Percentiles rank a stretch among this genome's conserved stretches.
phyloP scores from a whole-genome alignment of 2,329 filamentous ascomycete species.

The Dactylellina drechsleri region DNA sequence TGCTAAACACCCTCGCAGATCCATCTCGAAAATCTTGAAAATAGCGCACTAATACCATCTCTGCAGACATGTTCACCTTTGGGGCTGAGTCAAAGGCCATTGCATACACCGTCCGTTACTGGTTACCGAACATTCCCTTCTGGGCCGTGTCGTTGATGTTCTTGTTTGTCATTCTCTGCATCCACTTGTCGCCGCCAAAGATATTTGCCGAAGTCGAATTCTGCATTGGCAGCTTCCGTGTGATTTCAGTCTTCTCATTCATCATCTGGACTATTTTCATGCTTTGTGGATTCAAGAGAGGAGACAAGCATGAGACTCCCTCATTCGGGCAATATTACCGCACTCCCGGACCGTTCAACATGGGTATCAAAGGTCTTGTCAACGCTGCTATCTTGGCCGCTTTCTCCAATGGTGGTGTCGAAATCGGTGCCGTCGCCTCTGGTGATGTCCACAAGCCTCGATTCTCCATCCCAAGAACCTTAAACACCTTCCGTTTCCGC shows the following conservation, averaged over 20 bases:
- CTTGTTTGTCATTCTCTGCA: conserved; percentile 25
- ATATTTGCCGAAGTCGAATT: conserved; percentile 54
- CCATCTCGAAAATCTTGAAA: conserved; percentile 10
- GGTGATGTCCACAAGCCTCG: conserved; percentile 52
- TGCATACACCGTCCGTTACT: conserved; percentile 38
- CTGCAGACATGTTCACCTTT: conserved; percentile 48
- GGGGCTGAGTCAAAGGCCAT: conserved; percentile 51
- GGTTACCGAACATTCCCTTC: conserved; percentile 34
- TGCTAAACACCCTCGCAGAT: conserved; percentile 4
- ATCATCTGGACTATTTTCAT: conserved; percentile 54
- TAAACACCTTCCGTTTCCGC: conserved; percentile 54
- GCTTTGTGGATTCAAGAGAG: conserved; percentile 39
- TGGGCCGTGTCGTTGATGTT: conserved; percentile 44
- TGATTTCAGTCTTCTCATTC: conserved; percentile 43
- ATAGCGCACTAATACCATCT: conserved; percentile 34
- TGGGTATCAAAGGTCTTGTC: conserved; percentile 52
- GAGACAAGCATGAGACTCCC: conserved; percentile 30
- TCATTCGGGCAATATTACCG: conserved; percentile 39
- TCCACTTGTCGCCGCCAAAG: conserved; percentile 41
- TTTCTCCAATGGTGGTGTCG: conserved; percentile 53
- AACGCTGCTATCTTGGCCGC: conserved; percentile 49
- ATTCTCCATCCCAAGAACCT: conserved; percentile 44
- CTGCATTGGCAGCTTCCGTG: conserved; percentile 48
- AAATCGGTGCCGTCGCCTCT: conserved; percentile 51
- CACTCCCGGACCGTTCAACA: conserved; percentile 45